Evolutionary conservation across 768 basidiomycete species (phyloP), one percentile per base, ranked within the genome.

Genomic region (Leccinum aurantiacum): DNA sequence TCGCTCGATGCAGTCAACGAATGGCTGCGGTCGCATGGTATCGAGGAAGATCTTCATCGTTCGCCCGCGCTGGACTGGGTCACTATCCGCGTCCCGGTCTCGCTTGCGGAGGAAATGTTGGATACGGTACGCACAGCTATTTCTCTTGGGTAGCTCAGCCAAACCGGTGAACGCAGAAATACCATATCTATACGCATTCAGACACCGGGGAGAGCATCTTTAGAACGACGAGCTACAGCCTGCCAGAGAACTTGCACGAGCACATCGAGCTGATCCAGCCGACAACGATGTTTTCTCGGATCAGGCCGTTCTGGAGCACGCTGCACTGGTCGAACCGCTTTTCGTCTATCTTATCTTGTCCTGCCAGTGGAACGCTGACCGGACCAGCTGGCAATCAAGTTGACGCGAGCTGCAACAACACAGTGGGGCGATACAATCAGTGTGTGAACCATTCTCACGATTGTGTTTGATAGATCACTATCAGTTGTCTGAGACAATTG

Each of bases 21-120:
- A 62, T 91, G 90, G 89, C 75, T 91, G 17, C 74, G 73, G 0
- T 77, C 76, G 3, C 79, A 87, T 60, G 87, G 84, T 33, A 72
- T 90, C 22, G 61, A 66, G 15, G 80, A 82, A 48, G 69, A 77
- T 57, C 63, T 84, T 22, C 61, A 73, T 47, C 82, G 84, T 8
- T 88, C 89, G 10, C 79, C 86, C 1, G 87, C 88, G 0, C 79
- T 82, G 50, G 89, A 90, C 62, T 91, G 88, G 89, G 75, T 90
- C 13, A 83, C 78, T 6, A 69, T 89, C 41, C 82, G 71, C 11
- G 74, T 89, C 7, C 82, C 88, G 0, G 78, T 91, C 49, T 65
- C 74, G 41, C 62, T 84, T 25, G 89, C 84, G 0, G 89, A 91
- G 70, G 74, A 82, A 63, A 86, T 91, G 83, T 78, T 91, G n/a